Percentiles rank a stretch among this genome's conserved stretches.
Conservation (phyloP, 345 rosid species). For the Lumnitzera littorea region DNA sequence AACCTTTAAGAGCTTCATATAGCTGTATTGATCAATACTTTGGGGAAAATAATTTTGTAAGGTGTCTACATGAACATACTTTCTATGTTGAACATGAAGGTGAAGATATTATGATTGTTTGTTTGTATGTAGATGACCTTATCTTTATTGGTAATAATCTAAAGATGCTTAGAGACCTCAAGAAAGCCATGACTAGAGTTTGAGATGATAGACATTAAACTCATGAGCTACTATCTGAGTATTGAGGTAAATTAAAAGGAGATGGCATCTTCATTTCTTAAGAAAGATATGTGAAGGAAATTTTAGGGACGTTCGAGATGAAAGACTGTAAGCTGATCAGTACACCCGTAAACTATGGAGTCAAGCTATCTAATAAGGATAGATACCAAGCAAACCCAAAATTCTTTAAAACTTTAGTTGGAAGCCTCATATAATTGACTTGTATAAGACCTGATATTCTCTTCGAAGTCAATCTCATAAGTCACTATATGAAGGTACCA, state of each 20-base stretch:
- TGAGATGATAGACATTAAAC: slow-evolving; percentile 4
- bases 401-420: background rate
- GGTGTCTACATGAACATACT: background rate
- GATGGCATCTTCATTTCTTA: slow-evolving; percentile 4
- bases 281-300: background rate
- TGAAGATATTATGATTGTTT: background rate
- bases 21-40: slow-evolving; percentile 1
- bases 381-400: background rate
- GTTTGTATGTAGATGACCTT: slow-evolving; percentile 10
- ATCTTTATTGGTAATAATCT: background rate
- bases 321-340: background rate
- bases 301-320: slow-evolving; percentile 5
- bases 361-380: background rate
- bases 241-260: slow-evolving; percentile 3
- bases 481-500: background rate
- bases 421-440: slow-evolving; percentile 8
- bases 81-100: background rate
- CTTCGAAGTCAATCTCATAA: background rate
- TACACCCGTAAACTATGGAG: background rate
- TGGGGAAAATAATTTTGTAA: background rate
- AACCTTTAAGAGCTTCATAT: background rate
- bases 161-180: background rate
- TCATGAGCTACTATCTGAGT: slow-evolving; percentile 2
- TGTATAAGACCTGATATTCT: background rate
- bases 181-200: background rate